Percentiles rank a stretch among this genome's conserved stretches.
These are phyloP conservation scores for Xerocomus brunneocitrinus DNA, from an alignment of 768 basidiomycete genomes.

Conservation along the genomic window DNA sequence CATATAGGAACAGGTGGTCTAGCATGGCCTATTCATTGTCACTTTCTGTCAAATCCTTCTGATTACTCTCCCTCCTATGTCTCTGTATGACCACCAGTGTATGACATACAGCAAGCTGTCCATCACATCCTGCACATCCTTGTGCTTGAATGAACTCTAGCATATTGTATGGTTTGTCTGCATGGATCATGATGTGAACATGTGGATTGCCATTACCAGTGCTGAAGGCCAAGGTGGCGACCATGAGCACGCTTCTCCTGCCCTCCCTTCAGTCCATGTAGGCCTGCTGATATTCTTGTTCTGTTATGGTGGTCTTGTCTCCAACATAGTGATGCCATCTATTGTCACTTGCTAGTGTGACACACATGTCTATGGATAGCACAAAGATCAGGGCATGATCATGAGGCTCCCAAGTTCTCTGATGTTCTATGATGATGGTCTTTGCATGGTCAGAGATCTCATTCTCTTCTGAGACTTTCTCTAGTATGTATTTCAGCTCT, in stretches of 20 bases:
- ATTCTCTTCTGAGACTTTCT: neutral
- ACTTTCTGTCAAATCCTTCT: neutral
- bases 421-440: neutral
- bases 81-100: neutral
- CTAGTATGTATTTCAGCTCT: slow-evolving; percentile 7
- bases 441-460: accelerated
- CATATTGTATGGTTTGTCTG: slow-evolving; percentile 21
- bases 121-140: slow-evolving; percentile 18
- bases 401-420: neutral
- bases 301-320: neutral
- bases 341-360: neutral
- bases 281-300: neutral
- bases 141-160: slow-evolving; percentile 19
- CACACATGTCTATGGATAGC: neutral
- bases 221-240: slow-evolving; percentile 24
- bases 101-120: neutral
- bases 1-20: neutral
- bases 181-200: slow-evolving; percentile 17
- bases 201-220: slow-evolving; percentile 25
- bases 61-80: neutral
- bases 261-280: slow-evolving; percentile 14
- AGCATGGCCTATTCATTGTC: neutral
- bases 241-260: neutral
- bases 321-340: slow-evolving; percentile 13
- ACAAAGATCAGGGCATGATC: slow-evolving; percentile 9